Base-by-base conservation (phyloP, 208 protist genomes). In the Trypanosoma rangeli region DNA sequence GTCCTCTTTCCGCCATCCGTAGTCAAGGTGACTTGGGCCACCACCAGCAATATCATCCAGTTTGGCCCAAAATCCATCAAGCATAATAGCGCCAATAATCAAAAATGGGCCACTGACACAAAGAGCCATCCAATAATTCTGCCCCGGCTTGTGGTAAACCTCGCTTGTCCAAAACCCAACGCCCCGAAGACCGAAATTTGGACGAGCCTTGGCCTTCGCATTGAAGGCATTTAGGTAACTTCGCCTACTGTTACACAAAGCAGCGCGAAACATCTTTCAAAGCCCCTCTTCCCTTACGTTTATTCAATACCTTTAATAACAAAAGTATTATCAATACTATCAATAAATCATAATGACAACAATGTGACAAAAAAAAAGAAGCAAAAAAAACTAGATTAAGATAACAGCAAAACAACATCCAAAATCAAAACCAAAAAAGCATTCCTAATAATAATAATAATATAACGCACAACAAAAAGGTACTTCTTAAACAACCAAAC, bases 151-250 rank as follows among this genome's bases (percentile, higher is more conserved):
- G 78, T 87, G 82, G 68, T 95, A 93, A 56, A 88, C 81, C 66
- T 95, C 86, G 71, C 84, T 92, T 55, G 84, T 85, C 74, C 78
- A 89, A 77, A 82, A 94, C 22, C 90, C 90, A 22, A 93, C 87
- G 57, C 87, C 87, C 37, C 83, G 83, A 58, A 93, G 80, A 65
- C 90, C 90, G 73, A 95, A 95, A 73, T 95, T 95, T 53, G 90
- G 90, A 35, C 90, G 80, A 12, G 90, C 90, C 78, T 95, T 95
- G 8, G 90, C 90, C 72, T 93, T 90, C 57, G 75, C 77, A 74
- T 95, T 95, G 68, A 93, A 93, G 12, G 90, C 90, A 83, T 90
- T 85, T 64, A 91, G 54, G 74, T 92, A 94, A 1, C 81, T 82
- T 49, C 89, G 85, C 79, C 81, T 89, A 81, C 83, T 87, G 42